These are phyloP conservation scores for Phytophthora uliginosa DNA, from an alignment of 352 stramenopile species.

Conservation along the genomic window DNA sequence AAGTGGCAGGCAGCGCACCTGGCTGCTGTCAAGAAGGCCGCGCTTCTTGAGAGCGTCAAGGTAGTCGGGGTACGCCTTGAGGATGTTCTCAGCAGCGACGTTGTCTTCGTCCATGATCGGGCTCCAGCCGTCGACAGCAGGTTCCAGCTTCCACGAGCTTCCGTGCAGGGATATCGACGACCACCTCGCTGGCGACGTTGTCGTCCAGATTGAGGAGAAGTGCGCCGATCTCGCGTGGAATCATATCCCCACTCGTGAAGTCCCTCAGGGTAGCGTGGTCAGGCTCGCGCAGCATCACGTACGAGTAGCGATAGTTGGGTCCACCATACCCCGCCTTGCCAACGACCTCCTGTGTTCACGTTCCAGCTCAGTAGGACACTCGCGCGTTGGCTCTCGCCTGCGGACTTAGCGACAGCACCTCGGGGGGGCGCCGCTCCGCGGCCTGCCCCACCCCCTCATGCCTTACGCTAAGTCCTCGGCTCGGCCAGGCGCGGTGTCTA, in stretches of 20 bases:
- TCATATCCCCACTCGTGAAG: conserved; percentile 28
- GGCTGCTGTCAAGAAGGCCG: conserved; percentile 37
- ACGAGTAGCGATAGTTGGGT: conserved; percentile 42
- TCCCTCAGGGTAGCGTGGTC: conserved; percentile 38
- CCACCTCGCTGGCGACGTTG: conserved; percentile 31
- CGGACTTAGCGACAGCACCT: no score
- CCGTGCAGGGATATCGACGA: conserved; percentile 36
- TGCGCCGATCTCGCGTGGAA: conserved; percentile 43
- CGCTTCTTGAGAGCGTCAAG: conserved; percentile 37
- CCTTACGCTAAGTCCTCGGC: no score
- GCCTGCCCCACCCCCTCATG: no score
- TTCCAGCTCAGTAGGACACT: no score
- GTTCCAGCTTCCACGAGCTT: conserved; percentile 36
- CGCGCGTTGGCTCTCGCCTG: no score
- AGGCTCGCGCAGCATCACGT: conserved; percentile 53
- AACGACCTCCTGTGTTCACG: no score
- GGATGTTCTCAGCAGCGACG: conserved; percentile 36
- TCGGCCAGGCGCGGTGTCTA: no score
- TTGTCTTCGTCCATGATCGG: conserved; percentile 50
- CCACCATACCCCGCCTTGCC: conserved; percentile 26
- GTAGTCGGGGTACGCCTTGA: conserved; percentile 45
- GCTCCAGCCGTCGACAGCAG: conserved; percentile 34
- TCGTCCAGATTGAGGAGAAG: conserved; percentile 35
- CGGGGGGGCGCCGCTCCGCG: no score
- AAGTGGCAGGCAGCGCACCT: conserved; percentile 34